Conservation (phyloP, 1,284 basidiomycete genomes). For the Leucoagaricus sp. region DNA sequence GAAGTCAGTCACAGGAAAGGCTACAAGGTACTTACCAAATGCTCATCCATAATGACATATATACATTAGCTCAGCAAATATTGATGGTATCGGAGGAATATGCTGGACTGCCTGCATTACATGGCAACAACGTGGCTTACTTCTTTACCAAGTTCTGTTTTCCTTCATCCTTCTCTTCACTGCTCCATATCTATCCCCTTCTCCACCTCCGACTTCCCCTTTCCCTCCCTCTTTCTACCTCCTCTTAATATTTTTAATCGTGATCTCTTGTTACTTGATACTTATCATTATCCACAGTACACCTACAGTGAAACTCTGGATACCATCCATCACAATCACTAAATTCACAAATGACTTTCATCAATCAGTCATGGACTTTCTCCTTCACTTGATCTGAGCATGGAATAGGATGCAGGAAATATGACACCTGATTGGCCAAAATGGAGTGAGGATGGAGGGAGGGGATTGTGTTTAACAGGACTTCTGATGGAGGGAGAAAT, state of each 20-base stretch:
- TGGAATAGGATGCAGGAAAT: constrained; percentile 26
- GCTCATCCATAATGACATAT: not conserved
- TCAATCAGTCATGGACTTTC: constrained; percentile 41
- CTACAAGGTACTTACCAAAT: constrained; percentile 31
- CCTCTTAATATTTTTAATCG: no score
- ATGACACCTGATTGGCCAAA: constrained; percentile 23
- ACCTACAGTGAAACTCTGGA: not conserved
- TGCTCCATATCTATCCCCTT: no score
- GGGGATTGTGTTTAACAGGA: constrained; percentile 30
- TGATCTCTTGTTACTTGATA: no score
- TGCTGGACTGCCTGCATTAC: constrained; percentile 35
- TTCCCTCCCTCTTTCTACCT: no score
- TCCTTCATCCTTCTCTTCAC: no score
- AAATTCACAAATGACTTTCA: constrained; percentile 40
- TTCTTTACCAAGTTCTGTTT: constrained; percentile 34
- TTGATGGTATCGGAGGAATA: no score
- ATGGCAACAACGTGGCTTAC: constrained; percentile 34
- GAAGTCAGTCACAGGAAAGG: constrained; percentile 27
- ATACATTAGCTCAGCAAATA: no score
- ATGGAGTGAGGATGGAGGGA: constrained; percentile 16
- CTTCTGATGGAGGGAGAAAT: no score
- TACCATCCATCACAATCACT: constrained; percentile 35
- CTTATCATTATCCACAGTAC: not conserved
- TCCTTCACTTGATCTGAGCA: constrained; percentile 36
- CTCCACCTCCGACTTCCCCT: no score